Conservation (phyloP, 1,284 basidiomycete species). For the Ustilago curta region DNA sequence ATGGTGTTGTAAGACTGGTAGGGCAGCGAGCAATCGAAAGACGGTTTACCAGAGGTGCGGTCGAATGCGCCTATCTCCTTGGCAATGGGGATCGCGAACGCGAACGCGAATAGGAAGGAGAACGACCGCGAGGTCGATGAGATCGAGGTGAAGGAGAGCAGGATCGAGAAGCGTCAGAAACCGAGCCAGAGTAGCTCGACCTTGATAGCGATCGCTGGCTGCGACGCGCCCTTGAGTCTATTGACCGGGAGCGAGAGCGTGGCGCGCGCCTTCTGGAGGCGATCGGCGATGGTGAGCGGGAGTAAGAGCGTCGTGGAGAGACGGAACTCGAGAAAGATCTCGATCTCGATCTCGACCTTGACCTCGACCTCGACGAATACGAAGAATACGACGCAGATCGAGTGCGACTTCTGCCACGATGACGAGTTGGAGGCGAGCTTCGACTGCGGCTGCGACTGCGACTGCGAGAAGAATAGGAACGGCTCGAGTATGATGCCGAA, state of each 20-base stretch:
- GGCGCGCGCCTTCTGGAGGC: constrained; percentile 1
- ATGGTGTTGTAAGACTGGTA: too few relatives aligned
- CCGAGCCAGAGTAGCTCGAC: constrained; percentile 21
- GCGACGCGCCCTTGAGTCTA: neutral
- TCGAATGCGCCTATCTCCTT: neutral
- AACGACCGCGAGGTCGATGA: constrained; percentile 3
- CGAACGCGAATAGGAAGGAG: constrained; percentile 31
- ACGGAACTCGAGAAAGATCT: constrained; percentile 31
- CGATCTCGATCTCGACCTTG: constrained; percentile 16
- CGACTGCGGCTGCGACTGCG: constrained; percentile 27
- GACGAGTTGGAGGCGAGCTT: constrained; percentile 10
- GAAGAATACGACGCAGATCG: constrained; percentile 44
- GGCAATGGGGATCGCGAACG: constrained; percentile 18
- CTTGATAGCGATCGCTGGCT: constrained; percentile 16
- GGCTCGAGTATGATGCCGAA: constrained; percentile 26
- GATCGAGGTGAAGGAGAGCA: constrained; percentile 15
- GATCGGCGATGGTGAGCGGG: constrained; percentile 17
- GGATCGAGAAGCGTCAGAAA: constrained; percentile 18
- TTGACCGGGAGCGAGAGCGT: constrained; percentile 24
- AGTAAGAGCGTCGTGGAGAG: constrained; percentile 17
- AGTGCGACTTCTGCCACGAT: constrained; percentile 29
- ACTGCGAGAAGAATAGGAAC: constrained; percentile 38
- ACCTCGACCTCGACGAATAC: constrained; percentile 35
- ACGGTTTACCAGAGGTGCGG: neutral
- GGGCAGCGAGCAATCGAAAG: neutral